Base-by-base conservation (phyloP, 345 rosid genomes). In the Draba incana region DNA sequence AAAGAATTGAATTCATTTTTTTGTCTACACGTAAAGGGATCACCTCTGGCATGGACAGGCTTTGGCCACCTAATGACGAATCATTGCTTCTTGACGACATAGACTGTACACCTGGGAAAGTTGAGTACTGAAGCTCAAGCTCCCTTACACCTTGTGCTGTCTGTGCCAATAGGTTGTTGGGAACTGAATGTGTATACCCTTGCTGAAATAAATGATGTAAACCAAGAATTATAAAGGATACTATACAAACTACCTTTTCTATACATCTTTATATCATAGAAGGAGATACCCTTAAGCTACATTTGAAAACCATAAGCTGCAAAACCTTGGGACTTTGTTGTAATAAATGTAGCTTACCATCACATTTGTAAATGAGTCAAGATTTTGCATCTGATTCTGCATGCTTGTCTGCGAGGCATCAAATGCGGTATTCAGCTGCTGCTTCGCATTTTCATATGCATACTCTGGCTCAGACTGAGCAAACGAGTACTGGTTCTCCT, bases 41-140 rank as follows among this genome's bases (percentile, higher is more conserved):
- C 71, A 88, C 98, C 97, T 92, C 98, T 62, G 95, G 79, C 81
- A 84, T 79, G 65, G 96, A 86, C 13, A 87, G 75, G 64, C 77
- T 79, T 56, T 91, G 85, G 75, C 86, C 90, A 70, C 84, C 77
- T 47, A 86, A 67, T 45, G 97, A 74, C 61, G 93, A 78, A 10
- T 84, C 69, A 64, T 75, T 86, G 81, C 75, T 86, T 80, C 86
- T 86, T 20, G 90, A 69, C 25, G 90, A 83, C 85, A 80, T 71
- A 9, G 87, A 78, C 68, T 89, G 98, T 14, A 78, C 64, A 41
- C 80, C 79, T 7, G 90, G 84, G 72, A 92, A 92, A 11, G 93
- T 84, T 24, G 93, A 85, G 74, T 92, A 92, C 65, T 85, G 83
- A 44, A 85, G 81, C 71, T 92, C 98, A 59, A 82, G 82, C 71